Evolutionary conservation across 2,329 filamentous ascomycete species (phyloP).

Genomic region (Verticillium longisporum): DNA sequence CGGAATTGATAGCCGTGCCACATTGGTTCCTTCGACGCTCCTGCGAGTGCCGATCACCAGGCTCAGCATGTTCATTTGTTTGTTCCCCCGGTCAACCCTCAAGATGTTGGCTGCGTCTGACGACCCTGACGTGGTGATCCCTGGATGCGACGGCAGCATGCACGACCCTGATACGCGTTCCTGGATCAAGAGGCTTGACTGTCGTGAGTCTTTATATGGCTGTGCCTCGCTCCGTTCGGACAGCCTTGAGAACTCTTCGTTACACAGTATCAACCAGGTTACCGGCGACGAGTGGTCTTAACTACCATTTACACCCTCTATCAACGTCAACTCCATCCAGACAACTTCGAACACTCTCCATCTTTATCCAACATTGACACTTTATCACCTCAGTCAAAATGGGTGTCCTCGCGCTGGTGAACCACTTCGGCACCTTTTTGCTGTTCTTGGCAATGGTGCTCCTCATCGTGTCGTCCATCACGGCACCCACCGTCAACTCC

Average conservation of each 20-base stretch:
- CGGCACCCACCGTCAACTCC: conserved; percentile 49
- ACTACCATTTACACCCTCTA: not conserved
- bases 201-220: not conserved
- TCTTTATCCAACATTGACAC: not conserved
- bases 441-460: conserved; percentile 48
- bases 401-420: conserved; percentile 42
- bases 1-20: not conserved
- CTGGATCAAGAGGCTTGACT: not conserved
- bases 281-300: not conserved
- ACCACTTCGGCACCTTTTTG: conserved; percentile 52
- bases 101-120: not conserved
- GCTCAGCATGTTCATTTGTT: not conserved
- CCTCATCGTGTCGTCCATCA: conserved; percentile 51
- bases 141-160: not conserved
- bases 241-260: not conserved
- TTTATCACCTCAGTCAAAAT: conserved; percentile 23
- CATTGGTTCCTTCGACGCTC: not conserved
- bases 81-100: not conserved
- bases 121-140: not conserved
- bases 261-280: not conserved
- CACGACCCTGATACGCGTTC: not conserved
- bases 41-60: not conserved
- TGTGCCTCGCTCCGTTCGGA: not conserved
- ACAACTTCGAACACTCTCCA: not conserved
- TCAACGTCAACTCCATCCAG: not conserved